Conservation (phyloP, 2,329 filamentous ascomycete species). For the Trichophyton benhamiae region DNA sequence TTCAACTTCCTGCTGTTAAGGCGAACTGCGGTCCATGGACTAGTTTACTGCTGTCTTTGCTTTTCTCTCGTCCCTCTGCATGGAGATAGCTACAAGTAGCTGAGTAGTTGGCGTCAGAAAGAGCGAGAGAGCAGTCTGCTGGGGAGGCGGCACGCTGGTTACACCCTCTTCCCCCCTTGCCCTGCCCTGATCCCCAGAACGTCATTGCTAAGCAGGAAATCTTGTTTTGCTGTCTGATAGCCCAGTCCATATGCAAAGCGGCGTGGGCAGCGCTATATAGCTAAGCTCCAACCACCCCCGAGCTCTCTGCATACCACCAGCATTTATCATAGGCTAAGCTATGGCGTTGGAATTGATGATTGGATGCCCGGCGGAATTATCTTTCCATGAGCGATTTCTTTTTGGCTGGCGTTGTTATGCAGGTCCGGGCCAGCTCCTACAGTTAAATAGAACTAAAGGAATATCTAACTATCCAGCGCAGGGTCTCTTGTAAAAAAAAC, state of each 20-base stretch:
- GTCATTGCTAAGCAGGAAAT: slow-evolving; percentile 1
- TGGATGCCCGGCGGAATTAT: background rate
- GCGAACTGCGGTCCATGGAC: background rate
- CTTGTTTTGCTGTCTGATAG: background rate
- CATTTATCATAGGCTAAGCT: background rate
- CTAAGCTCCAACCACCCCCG: background rate
- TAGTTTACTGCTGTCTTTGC: background rate
- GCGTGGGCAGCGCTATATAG: too few species aligned
- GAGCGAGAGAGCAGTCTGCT: background rate
- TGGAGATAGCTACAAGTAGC: too few species aligned
- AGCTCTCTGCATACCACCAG: background rate
- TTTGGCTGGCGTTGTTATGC: background rate
- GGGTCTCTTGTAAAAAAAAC: too few species aligned
- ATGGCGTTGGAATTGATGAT: background rate
- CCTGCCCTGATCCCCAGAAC: background rate
- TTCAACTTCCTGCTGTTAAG: background rate
- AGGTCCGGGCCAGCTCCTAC: background rate
- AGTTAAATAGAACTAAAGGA: too few species aligned
- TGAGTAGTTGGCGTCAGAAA: too few species aligned
- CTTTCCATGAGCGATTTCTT: background rate
- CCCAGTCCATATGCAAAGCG: background rate
- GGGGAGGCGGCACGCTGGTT: background rate
- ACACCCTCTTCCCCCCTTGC: background rate
- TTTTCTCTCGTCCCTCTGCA: background rate
- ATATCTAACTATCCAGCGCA: too few species aligned